A percentile compares a stretch with the other conserved stretches of the same genome.
Evolutionary conservation across 306 rosid genomes (phyloP).

Genomic region (Lathyrus oleraceus): DNA sequence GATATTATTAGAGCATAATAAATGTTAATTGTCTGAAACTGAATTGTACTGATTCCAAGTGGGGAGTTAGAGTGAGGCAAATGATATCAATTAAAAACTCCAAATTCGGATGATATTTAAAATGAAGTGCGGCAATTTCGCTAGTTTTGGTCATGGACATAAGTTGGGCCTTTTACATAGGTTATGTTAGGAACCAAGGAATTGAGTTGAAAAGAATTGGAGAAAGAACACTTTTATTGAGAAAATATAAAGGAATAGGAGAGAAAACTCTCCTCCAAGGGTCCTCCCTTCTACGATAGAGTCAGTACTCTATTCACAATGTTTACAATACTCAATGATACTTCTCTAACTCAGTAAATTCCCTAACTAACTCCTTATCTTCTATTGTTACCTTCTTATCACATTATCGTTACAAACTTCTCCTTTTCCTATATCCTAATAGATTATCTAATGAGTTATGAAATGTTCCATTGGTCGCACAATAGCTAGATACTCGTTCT

Average conservation of each 20-base stretch:
- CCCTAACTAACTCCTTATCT: too few relatives aligned
- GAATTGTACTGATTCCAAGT: background rate
- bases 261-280: too few relatives aligned
- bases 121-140: constrained; percentile 7
- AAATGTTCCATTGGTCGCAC: background rate
- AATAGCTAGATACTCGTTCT: background rate
- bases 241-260: too few relatives aligned
- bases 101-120: background rate
- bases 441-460: background rate
- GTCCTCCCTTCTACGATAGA: too few relatives aligned
- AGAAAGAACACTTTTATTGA: too few relatives aligned
- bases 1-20: background rate
- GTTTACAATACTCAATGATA: too few relatives aligned
- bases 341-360: too few relatives aligned
- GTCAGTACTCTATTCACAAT: too few relatives aligned
- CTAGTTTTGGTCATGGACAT: background rate
- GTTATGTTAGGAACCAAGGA: background rate
- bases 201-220: too few relatives aligned
- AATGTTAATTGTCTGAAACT: background rate
- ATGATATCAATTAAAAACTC: background rate
- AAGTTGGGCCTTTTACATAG: background rate
- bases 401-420: too few relatives aligned
- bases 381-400: too few relatives aligned
- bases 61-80: background rate
- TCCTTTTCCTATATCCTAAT: too few relatives aligned